phyloP scores from a whole-genome alignment of 2,329 filamentous ascomycete species.

The Mariannaea sp. region DNA sequence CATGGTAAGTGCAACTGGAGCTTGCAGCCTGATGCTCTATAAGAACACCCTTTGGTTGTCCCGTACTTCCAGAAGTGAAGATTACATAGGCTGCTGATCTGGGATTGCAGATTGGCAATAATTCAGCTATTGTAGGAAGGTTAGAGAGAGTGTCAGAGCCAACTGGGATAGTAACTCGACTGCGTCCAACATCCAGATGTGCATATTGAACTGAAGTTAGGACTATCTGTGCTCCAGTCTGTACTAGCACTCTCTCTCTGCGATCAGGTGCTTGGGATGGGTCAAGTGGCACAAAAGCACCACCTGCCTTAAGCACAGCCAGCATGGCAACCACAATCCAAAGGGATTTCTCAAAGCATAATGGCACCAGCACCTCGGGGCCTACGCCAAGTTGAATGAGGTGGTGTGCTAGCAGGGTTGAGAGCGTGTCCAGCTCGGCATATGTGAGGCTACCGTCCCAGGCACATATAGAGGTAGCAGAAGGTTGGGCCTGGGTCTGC shows the following conservation, averaged over 20 bases:
- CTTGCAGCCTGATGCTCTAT: slow-evolving; percentile 32
- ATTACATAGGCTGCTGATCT: slow-evolving; percentile 17
- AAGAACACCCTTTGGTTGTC: slow-evolving; percentile 32
- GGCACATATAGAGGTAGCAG: no score
- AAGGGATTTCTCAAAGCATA: slow-evolving; percentile 22
- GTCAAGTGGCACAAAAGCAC: slow-evolving; percentile 41
- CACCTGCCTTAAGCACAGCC: slow-evolving; percentile 43
- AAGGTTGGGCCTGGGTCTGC: no score
- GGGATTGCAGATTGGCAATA: not conserved
- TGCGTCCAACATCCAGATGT: not conserved
- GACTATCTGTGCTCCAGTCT: slow-evolving; percentile 14
- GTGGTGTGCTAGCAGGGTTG: slow-evolving; percentile 13
- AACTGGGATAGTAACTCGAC: no score
- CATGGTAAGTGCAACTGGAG: slow-evolving; percentile 13
- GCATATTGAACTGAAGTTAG: not conserved
- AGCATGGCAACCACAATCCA: slow-evolving; percentile 37
- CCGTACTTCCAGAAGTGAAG: slow-evolving; percentile 35
- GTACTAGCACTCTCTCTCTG: not conserved
- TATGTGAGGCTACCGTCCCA: slow-evolving; percentile 20
- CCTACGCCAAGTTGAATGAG: slow-evolving; percentile 6
- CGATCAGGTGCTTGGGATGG: slow-evolving; percentile 45
- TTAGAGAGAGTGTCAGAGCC: slow-evolving; percentile 4
- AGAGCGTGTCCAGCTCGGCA: slow-evolving; percentile 24
- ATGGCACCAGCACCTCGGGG: slow-evolving; percentile 9
- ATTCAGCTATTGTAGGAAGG: slow-evolving; percentile 17